Conservation (phyloP, 2,329 filamentous ascomycete species). For the Chaetomiaceae sp. region DNA sequence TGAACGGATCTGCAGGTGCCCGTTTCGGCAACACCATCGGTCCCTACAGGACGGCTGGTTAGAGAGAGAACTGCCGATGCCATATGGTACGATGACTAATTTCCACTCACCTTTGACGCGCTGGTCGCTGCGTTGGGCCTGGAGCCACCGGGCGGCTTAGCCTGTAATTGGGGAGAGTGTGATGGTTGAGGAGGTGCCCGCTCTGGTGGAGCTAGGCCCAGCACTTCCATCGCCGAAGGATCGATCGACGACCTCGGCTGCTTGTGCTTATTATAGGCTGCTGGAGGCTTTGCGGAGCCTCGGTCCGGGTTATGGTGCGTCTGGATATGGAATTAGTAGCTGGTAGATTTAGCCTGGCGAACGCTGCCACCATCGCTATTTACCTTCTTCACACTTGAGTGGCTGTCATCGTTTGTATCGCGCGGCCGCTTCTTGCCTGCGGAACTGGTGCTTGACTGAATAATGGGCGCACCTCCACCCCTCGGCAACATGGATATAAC, state of each 20-base stretch:
- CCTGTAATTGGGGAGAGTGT: conserved; percentile 2
- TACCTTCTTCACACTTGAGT: conserved; percentile 22
- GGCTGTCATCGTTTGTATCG: conserved; percentile 34
- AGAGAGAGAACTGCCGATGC: too few relatives aligned
- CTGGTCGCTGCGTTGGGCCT: conserved; percentile 6
- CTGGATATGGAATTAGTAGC: conserved; percentile 3
- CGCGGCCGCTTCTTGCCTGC: conserved; percentile 41
- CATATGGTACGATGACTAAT: not conserved
- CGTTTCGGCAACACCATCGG: conserved; percentile 32
- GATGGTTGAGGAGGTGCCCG: conserved; percentile 17
- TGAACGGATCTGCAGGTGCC: conserved; percentile 42
- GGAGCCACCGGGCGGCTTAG: conserved; percentile 5
- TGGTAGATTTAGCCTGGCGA: not conserved
- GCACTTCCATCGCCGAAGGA: conserved; percentile 49
- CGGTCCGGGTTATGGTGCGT: conserved; percentile 14
- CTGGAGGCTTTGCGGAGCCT: conserved; percentile 18
- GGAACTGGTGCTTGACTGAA: conserved; percentile 35
- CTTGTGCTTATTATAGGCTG: conserved; percentile 13
- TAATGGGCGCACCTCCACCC: conserved; percentile 33
- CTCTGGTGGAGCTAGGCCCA: conserved; percentile 44
- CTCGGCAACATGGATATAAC: conserved; percentile 19
- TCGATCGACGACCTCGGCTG: conserved; percentile 35
- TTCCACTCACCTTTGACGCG: conserved; percentile 14
- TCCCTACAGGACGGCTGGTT: conserved; percentile 6
- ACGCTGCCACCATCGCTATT: not conserved